Percentiles rank a stretch among this genome's conserved stretches.
These are phyloP conservation scores for Rosellinia necatrix DNA, from an alignment of 2,329 filamentous ascomycete genomes.

Conservation along the genomic window DNA sequence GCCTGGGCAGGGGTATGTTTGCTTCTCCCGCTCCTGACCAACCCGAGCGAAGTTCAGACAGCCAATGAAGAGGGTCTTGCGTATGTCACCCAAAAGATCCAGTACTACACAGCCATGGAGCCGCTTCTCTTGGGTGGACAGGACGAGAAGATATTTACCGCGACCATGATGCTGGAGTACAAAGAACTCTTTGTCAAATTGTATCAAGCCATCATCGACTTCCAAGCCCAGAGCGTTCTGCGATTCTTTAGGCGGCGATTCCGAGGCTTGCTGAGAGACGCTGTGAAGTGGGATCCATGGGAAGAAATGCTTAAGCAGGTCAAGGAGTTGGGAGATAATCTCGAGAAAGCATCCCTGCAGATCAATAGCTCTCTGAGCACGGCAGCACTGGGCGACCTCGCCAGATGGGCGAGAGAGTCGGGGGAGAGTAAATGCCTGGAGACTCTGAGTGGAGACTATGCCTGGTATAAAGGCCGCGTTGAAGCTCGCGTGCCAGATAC, in stretches of 20 bases:
- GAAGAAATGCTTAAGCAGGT: background rate
- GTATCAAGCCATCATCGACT: constrained; percentile 2
- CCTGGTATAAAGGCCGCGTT: constrained; percentile 1
- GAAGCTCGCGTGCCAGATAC: constrained; percentile 2
- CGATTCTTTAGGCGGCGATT: constrained; percentile 3
- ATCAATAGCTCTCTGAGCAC: background rate
- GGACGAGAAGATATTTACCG: background rate
- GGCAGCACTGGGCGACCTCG: background rate
- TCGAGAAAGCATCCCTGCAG: background rate
- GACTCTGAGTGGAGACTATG: background rate
- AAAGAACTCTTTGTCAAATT: background rate
- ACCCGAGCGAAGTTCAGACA: background rate
- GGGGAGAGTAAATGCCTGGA: background rate
- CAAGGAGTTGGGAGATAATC: background rate
- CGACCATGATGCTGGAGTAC: background rate
- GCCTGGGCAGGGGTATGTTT: constrained; percentile 1
- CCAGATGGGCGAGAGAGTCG: background rate
- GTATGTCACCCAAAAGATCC: constrained; percentile 1
- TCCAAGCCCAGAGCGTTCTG: background rate
- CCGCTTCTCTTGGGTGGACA: background rate
- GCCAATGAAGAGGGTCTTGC: constrained; percentile 1
- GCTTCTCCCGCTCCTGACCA: constrained; percentile 3
- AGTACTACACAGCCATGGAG: constrained; percentile 1
- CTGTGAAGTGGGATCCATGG: constrained; percentile 3
- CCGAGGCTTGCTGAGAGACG: background rate